phyloP scores from a whole-genome alignment of 805 yeast genomes.

The Saturnispora saitoi region DNA sequence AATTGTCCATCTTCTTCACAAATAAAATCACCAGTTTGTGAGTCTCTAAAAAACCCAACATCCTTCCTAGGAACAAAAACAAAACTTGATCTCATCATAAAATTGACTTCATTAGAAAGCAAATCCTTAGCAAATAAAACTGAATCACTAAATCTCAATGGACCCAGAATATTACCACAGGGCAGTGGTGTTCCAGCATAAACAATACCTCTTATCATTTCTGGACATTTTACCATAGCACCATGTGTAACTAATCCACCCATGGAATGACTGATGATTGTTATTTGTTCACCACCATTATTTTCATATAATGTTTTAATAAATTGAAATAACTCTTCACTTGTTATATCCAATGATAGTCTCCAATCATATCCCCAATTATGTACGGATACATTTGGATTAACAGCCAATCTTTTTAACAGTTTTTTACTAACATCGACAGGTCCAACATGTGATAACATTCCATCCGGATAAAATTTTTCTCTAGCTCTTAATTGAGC shows the following conservation, averaged over 20 bases:
- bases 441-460: slow-evolving; percentile 79
- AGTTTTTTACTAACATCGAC: slow-evolving; percentile 66
- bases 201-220: slow-evolving; percentile 61
- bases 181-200: slow-evolving; percentile 81
- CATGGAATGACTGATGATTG: slow-evolving; percentile 87
- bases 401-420: slow-evolving; percentile 42
- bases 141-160: slow-evolving; percentile 72
- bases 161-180: slow-evolving; percentile 82
- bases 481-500: slow-evolving; percentile 55
- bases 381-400: slow-evolving; percentile 52
- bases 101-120: slow-evolving; percentile 72
- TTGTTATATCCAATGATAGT: slow-evolving; percentile 49
- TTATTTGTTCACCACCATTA: slow-evolving; percentile 46
- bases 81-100: slow-evolving; percentile 81
- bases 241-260: slow-evolving; percentile 85
- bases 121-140: slow-evolving; percentile 67
- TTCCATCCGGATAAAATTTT: slow-evolving; percentile 59
- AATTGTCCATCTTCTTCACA: slow-evolving; percentile 21
- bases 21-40: slow-evolving; percentile 45
- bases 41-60: slow-evolving; percentile 53
- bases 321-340: slow-evolving; percentile 43
- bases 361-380: slow-evolving; percentile 96
- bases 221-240: slow-evolving; percentile 60
- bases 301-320: slow-evolving; percentile 37
- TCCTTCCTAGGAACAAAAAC: slow-evolving; percentile 53